Evolutionary conservation across 805 yeast species (phyloP).

Genomic region (Lachancea cidri): DNA sequence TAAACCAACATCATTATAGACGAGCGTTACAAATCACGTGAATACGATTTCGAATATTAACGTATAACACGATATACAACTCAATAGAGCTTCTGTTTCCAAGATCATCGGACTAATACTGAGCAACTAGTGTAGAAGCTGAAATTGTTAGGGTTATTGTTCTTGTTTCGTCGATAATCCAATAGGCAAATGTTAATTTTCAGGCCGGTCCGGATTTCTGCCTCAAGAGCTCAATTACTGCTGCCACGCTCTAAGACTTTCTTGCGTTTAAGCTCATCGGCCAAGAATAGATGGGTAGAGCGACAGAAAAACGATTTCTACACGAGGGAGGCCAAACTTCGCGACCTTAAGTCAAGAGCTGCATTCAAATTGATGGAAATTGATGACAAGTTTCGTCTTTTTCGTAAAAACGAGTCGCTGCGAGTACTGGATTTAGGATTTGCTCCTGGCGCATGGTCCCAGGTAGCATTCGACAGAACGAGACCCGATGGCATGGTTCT

Average conservation of each 20-base stretch:
- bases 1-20: too few relatives aligned
- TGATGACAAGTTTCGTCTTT: constrained; percentile 55
- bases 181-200: too few relatives aligned
- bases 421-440: constrained; percentile 83
- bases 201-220: too few relatives aligned
- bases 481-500: constrained; percentile 50
- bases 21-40: too few relatives aligned
- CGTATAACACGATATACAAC: too few relatives aligned
- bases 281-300: constrained; percentile 69
- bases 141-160: too few relatives aligned
- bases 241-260: background rate
- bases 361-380: constrained; percentile 83
- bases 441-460: constrained; percentile 96
- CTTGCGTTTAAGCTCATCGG: constrained; percentile 34
- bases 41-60: too few relatives aligned
- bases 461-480: constrained; percentile 60
- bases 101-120: too few relatives aligned
- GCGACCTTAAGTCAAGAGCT: constrained; percentile 74
- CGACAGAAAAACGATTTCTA: constrained; percentile 64
- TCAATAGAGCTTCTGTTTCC: too few relatives aligned
- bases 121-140: too few relatives aligned
- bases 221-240: constrained; percentile 3
- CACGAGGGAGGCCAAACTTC: constrained; percentile 59
- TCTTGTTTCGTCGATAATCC: too few relatives aligned
- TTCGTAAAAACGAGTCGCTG: constrained; percentile 40